Conservation (phyloP, 345 rosid genomes). For the Boechera stricta region DNA sequence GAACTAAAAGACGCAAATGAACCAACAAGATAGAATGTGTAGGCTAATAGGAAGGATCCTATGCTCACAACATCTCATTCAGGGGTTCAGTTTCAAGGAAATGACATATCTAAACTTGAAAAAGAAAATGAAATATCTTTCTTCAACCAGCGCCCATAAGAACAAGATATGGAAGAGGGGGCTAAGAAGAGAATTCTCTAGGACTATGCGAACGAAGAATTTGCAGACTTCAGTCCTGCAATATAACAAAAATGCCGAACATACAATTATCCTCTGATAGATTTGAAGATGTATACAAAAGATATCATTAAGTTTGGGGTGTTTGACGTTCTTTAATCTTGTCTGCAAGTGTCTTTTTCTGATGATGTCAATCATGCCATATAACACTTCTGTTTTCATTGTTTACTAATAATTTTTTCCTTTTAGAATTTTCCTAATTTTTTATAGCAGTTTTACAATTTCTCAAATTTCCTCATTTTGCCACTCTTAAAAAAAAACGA, state of each 20-base stretch:
- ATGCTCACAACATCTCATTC: conserved; percentile 51
- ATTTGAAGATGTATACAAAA: conserved; percentile 46
- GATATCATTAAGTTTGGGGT: conserved; percentile 43
- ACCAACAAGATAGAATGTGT: conserved; percentile 51
- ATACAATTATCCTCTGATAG: background rate
- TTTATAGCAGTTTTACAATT: background rate
- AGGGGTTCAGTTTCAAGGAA: conserved; percentile 48
- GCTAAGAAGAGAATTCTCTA: conserved; percentile 52
- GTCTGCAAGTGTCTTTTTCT: conserved; percentile 29
- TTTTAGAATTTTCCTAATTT: background rate
- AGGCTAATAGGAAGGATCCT: conserved; percentile 50
- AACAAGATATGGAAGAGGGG: conserved; percentile 43
- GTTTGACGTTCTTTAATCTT: conserved; percentile 48
- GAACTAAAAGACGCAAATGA: conserved; percentile 41
- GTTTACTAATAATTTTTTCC: background rate
- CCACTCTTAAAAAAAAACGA: background rate
- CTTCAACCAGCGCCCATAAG: conserved; percentile 59
- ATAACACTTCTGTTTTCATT: conserved; percentile 9
- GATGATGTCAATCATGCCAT: conserved; percentile 8
- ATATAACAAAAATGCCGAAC: background rate
- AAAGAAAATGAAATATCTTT: conserved; percentile 36
- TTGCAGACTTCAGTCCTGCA: conserved; percentile 66
- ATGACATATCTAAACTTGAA: conserved; percentile 45
- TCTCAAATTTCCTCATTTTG: background rate
- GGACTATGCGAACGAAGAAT: conserved; percentile 51